Conservation (phyloP, 1,284 basidiomycete species). For the Leccinum ponderosum region DNA sequence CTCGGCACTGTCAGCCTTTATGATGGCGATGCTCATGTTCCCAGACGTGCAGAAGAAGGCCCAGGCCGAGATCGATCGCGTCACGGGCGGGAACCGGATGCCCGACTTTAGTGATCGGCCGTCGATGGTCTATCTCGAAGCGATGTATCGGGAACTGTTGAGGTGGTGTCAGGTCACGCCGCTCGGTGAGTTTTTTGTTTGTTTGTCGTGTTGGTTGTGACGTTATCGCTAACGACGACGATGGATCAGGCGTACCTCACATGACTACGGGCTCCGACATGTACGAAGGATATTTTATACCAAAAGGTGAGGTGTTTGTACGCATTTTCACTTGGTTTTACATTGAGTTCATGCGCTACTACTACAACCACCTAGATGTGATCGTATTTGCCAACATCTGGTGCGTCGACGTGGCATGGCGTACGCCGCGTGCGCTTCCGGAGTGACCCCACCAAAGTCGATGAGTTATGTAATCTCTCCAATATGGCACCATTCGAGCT, state of each 20-base stretch:
- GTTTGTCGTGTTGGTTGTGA: not conserved
- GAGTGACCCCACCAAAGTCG: not conserved
- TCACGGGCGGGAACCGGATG: conserved; percentile 11
- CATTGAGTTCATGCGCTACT: conserved; percentile 1
- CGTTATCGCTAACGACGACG: not conserved
- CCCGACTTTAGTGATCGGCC: conserved; percentile 15
- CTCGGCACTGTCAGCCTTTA: conserved; percentile 20
- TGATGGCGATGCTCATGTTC: conserved; percentile 30
- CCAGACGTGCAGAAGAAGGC: conserved; percentile 24
- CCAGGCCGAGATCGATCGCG: conserved; percentile 22
- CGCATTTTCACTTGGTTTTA: not conserved
- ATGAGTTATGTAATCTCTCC: conserved; percentile 12
- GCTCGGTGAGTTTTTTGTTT: conserved; percentile 13
- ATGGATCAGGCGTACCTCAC: conserved; percentile 14
- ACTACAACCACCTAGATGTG: conserved; percentile 5
- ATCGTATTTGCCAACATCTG: conserved; percentile 20
- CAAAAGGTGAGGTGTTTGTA: conserved; percentile 17
- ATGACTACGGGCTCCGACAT: conserved; percentile 13
- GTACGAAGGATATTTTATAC: conserved; percentile 21
- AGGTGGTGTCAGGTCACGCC: conserved; percentile 22
- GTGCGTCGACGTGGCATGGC: conserved; percentile 6
- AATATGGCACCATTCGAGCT: conserved; percentile 91
- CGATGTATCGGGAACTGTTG: conserved; percentile 16
- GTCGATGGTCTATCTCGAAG: conserved; percentile 24
- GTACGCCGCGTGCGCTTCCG: no score